Evolutionary conservation across 2,329 filamentous ascomycete genomes (phyloP), one percentile per base, ranked within the genome.

Genomic region (Diaporthe citriasiana): DNA sequence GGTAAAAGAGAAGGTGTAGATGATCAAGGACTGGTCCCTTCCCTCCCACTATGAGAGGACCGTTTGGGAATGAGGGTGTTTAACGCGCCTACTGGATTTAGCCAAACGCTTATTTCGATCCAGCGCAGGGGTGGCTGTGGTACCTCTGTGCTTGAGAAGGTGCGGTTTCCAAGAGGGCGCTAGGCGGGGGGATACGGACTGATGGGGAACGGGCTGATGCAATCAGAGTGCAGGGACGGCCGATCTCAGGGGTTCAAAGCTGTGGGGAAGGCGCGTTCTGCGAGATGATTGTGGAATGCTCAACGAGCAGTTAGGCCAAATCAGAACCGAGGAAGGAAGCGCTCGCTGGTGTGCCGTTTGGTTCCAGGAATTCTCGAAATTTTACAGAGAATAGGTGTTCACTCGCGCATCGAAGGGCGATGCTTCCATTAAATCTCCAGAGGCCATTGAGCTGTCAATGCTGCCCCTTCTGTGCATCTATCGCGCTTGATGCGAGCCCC

Each of bases 21-120:
- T 40, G 57, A 38, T 72, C 17, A 53, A 59, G 27, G 65, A n/a
- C 12, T 63, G 56, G 56, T 45, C 56, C 70, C 70, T 71, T 55
- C 13, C 8, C 56, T 63, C 56, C 22, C 56, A 25, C 56, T 35
- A 51, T 19, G 70, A 65, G 56, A 66, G 42, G 57, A 38, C 70
- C 63, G 70, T 51, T 45, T 56, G 66, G 65, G 65, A 72, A 73
- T 70, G 73, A 69, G 40, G 71, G 68, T 65, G 63, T 66, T 73
- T 71, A 53, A 65, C 65, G 59, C 73, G 70, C 60, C 73, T 72
- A 50, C 73, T 66, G 35, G 56, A 74, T 74, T 72, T 65, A 66
- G 73, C 42, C 53, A 71, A 51, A 71, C 70, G 59, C 70, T 63
- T 59, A 63, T 55, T 63, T 71, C 42, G 47, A 53, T 12, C 27